These are phyloP conservation scores for Diplodia mutila DNA, from an alignment of 2,329 filamentous ascomycete species.

Conservation along the genomic window DNA sequence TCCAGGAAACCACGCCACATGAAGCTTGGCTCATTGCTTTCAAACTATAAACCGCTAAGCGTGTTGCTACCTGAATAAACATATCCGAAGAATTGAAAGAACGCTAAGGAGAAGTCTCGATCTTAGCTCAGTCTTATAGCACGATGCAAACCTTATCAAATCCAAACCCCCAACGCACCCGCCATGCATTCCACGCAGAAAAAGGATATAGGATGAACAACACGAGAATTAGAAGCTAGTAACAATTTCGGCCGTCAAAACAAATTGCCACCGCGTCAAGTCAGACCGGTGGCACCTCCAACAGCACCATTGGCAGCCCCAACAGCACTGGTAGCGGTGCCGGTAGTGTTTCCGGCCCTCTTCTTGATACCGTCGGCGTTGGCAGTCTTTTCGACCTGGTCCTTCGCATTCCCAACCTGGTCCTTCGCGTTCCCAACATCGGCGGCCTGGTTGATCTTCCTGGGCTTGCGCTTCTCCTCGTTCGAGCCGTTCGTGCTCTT, in stretches of 20 bases:
- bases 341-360: slow-evolving; percentile 20
- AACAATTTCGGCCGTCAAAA: background rate
- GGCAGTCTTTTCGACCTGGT: slow-evolving; percentile 23
- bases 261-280: background rate
- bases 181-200: background rate
- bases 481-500: background rate
- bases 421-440: slow-evolving; percentile 31
- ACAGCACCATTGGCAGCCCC: slow-evolving; percentile 36
- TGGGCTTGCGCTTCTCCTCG: background rate
- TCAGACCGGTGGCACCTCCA: slow-evolving; percentile 32
- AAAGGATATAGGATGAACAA: background rate
- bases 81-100: background rate
- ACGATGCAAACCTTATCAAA: background rate
- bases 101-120: background rate
- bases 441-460: slow-evolving; percentile 17
- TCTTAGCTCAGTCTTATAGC: background rate
- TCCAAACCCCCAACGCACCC: background rate
- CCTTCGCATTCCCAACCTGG: slow-evolving; percentile 23
- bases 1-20: background rate
- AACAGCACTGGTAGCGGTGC: slow-evolving; percentile 13
- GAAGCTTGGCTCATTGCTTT: background rate
- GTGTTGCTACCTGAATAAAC: background rate
- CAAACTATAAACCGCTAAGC: background rate
- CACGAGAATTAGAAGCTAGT: background rate
- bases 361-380: slow-evolving; percentile 25